phyloP scores from a whole-genome alignment of 2,329 filamentous ascomycete species.

The Macrophomina phaseolina region DNA sequence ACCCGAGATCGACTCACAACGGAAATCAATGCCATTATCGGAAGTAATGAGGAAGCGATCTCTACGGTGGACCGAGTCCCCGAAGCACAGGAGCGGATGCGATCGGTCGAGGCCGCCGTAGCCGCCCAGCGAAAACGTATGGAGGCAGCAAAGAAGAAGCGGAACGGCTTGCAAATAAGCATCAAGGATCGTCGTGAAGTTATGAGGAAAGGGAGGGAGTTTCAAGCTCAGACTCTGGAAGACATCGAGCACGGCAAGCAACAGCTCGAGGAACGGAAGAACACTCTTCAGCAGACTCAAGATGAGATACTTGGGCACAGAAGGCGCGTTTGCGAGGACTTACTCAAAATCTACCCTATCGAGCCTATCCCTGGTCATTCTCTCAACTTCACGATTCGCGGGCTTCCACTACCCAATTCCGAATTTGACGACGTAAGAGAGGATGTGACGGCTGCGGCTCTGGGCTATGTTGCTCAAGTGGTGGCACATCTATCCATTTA shows the following conservation, averaged over 20 bases:
- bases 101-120: slow-evolving; percentile 59
- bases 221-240: slow-evolving; percentile 63
- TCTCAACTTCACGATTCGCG: slow-evolving; percentile 83
- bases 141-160: slow-evolving; percentile 64
- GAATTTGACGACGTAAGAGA: slow-evolving; percentile 73
- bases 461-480: slow-evolving; percentile 80
- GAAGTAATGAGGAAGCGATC: slow-evolving; percentile 47
- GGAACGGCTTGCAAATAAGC: slow-evolving; percentile 71
- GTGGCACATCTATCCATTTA: slow-evolving; percentile 81
- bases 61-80: slow-evolving; percentile 41
- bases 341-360: slow-evolving; percentile 81
- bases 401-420: slow-evolving; percentile 79
- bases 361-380: slow-evolving; percentile 67
- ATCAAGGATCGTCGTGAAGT: slow-evolving; percentile 69
- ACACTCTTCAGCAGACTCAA: slow-evolving; percentile 61
- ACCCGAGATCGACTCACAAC: slow-evolving; percentile 74
- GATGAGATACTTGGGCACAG: slow-evolving; percentile 83
- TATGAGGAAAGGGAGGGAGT: slow-evolving; percentile 67
- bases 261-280: slow-evolving; percentile 57
- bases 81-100: slow-evolving; percentile 52
- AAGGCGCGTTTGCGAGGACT: slow-evolving; percentile 83
- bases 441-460: slow-evolving; percentile 76
- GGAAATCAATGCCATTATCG: slow-evolving; percentile 70
- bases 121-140: slow-evolving; percentile 69
- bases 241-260: slow-evolving; percentile 63